phyloP scores from a whole-genome alignment of 2,329 filamentous ascomycete species.

The Neofusicoccum cordaticola region DNA sequence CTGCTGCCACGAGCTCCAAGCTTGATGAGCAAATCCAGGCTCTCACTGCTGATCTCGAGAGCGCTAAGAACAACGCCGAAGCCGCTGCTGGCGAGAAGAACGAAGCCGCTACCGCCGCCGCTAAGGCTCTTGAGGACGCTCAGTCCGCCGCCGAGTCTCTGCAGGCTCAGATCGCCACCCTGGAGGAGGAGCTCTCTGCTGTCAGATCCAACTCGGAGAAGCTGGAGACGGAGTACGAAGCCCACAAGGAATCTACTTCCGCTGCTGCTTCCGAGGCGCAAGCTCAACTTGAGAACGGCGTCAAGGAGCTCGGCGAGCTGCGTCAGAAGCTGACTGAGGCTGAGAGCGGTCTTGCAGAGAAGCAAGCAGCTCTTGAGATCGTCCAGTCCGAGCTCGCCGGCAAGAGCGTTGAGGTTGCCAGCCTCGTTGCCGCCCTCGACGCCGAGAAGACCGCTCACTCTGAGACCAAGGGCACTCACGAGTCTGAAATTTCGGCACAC shows the following conservation, averaged over 20 bases:
- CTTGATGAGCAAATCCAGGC: slow-evolving; percentile 30
- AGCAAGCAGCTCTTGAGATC: slow-evolving; percentile 17
- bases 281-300: slow-evolving; percentile 6
- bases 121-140: slow-evolving; percentile 13
- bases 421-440: slow-evolving; percentile 4
- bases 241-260: slow-evolving; percentile 1
- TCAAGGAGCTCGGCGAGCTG: slow-evolving; percentile 11
- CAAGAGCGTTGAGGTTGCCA: slow-evolving; percentile 14
- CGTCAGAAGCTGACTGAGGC: slow-evolving; percentile 6
- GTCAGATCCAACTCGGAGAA: slow-evolving; percentile 6
- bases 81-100: background rate
- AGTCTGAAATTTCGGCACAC: slow-evolving; percentile 14
- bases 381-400: slow-evolving; percentile 13
- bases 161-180: slow-evolving; percentile 3
- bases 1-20: slow-evolving; percentile 7
- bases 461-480: background rate
- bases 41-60: slow-evolving; percentile 27
- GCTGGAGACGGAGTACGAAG: slow-evolving; percentile 3
- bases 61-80: slow-evolving; percentile 20
- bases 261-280: slow-evolving; percentile 12
- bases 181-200: slow-evolving; percentile 6
- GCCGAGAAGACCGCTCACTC: slow-evolving; percentile 6
- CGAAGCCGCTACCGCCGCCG: background rate
- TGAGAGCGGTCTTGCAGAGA: slow-evolving; percentile 5
- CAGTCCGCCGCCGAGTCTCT: slow-evolving; percentile 2